Evolutionary conservation across 345 rosid genomes (phyloP), one percentile per base, ranked within the genome.

Genomic region (Eutrema heterophyllum): DNA sequence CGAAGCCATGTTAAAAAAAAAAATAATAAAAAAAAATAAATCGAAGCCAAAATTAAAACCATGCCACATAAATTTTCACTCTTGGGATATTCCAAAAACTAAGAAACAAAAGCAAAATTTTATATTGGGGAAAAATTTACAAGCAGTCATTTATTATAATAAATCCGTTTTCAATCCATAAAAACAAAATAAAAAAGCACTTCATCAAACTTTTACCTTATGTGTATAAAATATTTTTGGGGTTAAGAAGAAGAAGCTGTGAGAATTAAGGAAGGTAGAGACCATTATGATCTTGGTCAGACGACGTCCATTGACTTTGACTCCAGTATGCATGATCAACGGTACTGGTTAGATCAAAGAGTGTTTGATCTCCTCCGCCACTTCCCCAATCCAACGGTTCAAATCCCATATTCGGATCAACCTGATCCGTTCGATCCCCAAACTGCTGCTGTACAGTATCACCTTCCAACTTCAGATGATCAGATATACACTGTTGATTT

Each of bases 271-370:
- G 98, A 66, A 93, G 89, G 63, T 82, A 93, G 21, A 88, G 87
- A 73, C 75, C 76, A 27, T 80, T 70, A 12, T 83, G 94, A 79
- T 89, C 87, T 41, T 83, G 88, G 78, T 85, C 92, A 58, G 77
- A 57, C 33, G 60, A 48, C 26, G 56, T 64, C 96, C 96, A 94
- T 70, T 86, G 98, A 77, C 77, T 81, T 67, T 87, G 93, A 81
- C 83, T 80, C 98, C 98, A 94, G 88, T 88, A 91, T 4, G 86
- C 77, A 63, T 88, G 94, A 88, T 91, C 98, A 79, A 78, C 81
- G 63, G 72, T 65, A 13, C 77, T 78, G 0, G 94, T 83, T 45
- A 93, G 84, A 87, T 91, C 93, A 75, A 88, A 86, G 48, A 94
- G 70, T 41, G 78, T 81, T 40, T 85, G 95, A 81, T 87, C 92